Percentiles rank a stretch among this genome's conserved stretches.
Evolutionary conservation across 1,139 yeast species (phyloP).

Genomic region (Debaryomyces coudertii): DNA sequence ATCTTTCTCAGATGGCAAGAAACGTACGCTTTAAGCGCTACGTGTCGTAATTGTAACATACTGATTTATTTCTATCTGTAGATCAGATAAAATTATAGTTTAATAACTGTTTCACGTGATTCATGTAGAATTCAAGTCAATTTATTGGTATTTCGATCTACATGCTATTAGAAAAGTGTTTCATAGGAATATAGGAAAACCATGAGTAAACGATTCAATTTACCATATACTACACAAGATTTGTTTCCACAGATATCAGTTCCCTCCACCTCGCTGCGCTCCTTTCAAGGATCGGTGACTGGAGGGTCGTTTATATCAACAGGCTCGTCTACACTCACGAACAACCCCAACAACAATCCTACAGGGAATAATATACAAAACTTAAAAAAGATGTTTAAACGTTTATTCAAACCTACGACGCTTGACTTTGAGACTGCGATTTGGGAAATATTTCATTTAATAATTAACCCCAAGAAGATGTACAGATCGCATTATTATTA

Average conservation of each 20-base stretch:
- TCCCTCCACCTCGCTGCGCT: conserved; percentile 18
- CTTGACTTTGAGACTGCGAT: conserved; percentile 89
- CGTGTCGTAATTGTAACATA: neutral
- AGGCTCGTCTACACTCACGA: conserved; percentile 18
- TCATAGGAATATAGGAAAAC: neutral
- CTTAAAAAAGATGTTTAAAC: conserved; percentile 34
- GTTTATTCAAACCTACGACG: conserved; percentile 73
- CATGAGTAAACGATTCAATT: conserved; percentile 35
- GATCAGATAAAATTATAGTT: neutral
- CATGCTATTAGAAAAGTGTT: neutral
- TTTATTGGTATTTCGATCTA: neutral
- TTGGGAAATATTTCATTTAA: conserved; percentile 82
- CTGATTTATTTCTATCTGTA: neutral
- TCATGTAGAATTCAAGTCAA: neutral
- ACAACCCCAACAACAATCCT: conserved; percentile 7
- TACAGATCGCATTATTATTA: conserved; percentile 82
- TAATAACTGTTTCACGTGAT: neutral
- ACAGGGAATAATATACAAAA: conserved; percentile 17
- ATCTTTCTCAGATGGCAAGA: conserved; percentile 7
- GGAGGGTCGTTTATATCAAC: conserved; percentile 29
- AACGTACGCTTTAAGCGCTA: conserved; percentile 4
- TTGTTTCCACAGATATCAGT: conserved; percentile 34
- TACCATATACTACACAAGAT: conserved; percentile 45
- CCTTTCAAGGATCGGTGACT: conserved; percentile 23
- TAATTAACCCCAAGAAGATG: conserved; percentile 78